These are phyloP conservation scores for Boletus reticuloceps DNA, from an alignment of 768 basidiomycete genomes.

Conservation along the genomic window DNA sequence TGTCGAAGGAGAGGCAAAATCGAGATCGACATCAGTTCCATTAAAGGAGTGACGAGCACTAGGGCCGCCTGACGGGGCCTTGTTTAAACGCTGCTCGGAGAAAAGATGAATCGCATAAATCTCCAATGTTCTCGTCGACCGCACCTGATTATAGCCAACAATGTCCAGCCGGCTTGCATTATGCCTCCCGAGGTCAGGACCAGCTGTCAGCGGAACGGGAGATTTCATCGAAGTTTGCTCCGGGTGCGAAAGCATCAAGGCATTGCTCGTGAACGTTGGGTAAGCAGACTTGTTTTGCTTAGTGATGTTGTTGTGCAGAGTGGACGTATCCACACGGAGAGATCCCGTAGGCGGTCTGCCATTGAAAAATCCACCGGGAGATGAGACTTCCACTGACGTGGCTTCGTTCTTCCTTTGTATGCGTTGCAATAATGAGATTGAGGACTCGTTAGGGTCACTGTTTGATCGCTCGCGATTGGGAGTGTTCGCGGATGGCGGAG, in stretches of 20 bases:
- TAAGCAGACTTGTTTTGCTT: constrained; percentile 86
- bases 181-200: constrained; percentile 81
- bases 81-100: constrained; percentile 43
- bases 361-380: constrained; percentile 48
- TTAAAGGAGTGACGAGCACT: constrained; percentile 74
- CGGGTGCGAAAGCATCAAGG: constrained; percentile 47
- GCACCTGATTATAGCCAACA: constrained; percentile 68
- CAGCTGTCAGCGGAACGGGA: constrained; percentile 80
- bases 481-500: constrained; percentile 50
- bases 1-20: constrained; percentile 56
- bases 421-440: constrained; percentile 72
- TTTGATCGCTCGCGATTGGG: constrained; percentile 68
- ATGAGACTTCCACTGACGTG: constrained; percentile 56
- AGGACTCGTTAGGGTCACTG: constrained; percentile 76
- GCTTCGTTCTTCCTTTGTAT: constrained; percentile 65
- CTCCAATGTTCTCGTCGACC: constrained; percentile 16
- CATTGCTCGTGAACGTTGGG: constrained; percentile 53
- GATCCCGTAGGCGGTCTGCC: constrained; percentile 66
- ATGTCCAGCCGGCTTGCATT: constrained; percentile 69
- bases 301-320: constrained; percentile 50
- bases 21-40: constrained; percentile 62
- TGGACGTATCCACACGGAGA: constrained; percentile 71
- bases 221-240: constrained; percentile 64
- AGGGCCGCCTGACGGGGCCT: constrained; percentile 45
- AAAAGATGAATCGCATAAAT: constrained; percentile 13